Evolutionary conservation across 805 yeast genomes (phyloP).

Genomic region (Wickerhamomyces tratensis): DNA sequence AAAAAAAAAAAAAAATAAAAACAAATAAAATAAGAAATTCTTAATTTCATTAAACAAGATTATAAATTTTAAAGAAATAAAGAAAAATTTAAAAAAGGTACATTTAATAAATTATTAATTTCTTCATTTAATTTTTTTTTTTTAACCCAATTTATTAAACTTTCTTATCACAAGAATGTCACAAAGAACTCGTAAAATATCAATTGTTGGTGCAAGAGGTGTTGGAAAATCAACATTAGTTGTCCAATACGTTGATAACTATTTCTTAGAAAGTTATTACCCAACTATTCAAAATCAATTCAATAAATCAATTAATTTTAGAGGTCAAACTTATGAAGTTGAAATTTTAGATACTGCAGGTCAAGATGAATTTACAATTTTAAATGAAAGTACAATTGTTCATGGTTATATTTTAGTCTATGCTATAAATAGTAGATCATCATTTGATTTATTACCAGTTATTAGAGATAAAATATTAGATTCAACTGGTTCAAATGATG

Average conservation of each 20-base stretch:
- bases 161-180: constrained; percentile 11
- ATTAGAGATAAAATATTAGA: constrained; percentile 81
- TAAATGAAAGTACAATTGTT: constrained; percentile 68
- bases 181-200: constrained; percentile 53
- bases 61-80: too few species aligned
- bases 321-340: constrained; percentile 67
- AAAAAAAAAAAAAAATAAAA: too few species aligned
- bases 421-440: constrained; percentile 67
- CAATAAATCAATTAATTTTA: constrained; percentile 55
- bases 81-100: too few species aligned
- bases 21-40: too few species aligned
- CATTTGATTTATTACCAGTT: constrained; percentile 67
- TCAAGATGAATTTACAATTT: constrained; percentile 78
- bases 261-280: constrained; percentile 80
- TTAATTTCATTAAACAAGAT: too few species aligned
- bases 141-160: too few species aligned
- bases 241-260: constrained; percentile 78
- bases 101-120: too few species aligned
- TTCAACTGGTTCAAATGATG: constrained; percentile 50
- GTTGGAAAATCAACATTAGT: constrained; percentile 85
- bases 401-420: constrained; percentile 80
- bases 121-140: too few species aligned
- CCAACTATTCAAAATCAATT: constrained; percentile 89
- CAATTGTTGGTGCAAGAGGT: constrained; percentile 80
- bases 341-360: constrained; percentile 92